Percentiles rank a stretch among this genome's conserved stretches.
These are phyloP conservation scores for Heliamphora pulchella DNA, from an alignment of 179 eudicot species.

Conservation along the genomic window DNA sequence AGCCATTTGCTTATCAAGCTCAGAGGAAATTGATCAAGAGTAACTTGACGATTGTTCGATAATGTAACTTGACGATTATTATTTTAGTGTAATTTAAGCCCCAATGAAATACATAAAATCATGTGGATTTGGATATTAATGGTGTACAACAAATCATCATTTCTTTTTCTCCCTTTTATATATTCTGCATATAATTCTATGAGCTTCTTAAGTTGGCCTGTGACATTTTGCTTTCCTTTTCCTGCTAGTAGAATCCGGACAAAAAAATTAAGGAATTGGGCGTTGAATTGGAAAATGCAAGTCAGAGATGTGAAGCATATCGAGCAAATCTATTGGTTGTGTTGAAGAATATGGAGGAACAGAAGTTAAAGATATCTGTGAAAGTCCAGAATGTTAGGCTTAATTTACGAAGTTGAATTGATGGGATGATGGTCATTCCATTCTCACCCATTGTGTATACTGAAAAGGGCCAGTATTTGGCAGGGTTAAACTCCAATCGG, in stretches of 20 bases:
- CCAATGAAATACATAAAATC: neutral
- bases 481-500: neutral
- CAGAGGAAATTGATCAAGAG: conserved; percentile 1
- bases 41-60: neutral
- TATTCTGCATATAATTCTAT: neutral
- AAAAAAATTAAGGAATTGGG: conserved; percentile 14
- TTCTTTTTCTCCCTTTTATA: neutral
- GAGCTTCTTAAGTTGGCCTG: neutral
- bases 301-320: conserved; percentile 17
- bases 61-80: neutral
- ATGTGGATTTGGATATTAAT: neutral
- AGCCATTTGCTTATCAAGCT: neutral
- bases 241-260: conserved; percentile 10
- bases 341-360: conserved; percentile 17
- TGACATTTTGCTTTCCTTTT: conserved; percentile 3
- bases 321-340: conserved; percentile 13
- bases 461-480: neutral
- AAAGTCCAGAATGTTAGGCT: conserved; percentile 17
- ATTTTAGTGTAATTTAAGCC: neutral
- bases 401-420: neutral
- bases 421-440: conserved; percentile 2
- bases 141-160: neutral
- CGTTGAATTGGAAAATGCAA: conserved; percentile 13
- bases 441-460: neutral
- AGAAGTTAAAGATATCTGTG: conserved; percentile 17